These are phyloP conservation scores for Periconia sp. DNA, from an alignment of 2,329 filamentous ascomycete species.

Conservation along the genomic window DNA sequence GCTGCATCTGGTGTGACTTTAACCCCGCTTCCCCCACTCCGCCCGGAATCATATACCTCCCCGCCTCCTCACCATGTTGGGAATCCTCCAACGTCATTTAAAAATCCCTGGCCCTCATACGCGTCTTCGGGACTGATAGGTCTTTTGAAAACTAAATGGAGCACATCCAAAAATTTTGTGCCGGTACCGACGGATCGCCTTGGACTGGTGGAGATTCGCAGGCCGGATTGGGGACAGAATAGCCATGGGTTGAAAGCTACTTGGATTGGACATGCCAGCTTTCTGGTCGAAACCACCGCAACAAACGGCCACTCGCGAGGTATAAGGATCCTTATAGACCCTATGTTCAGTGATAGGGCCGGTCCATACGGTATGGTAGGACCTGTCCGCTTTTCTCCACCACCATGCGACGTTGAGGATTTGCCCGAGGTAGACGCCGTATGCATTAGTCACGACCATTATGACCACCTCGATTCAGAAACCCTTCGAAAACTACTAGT, in stretches of 20 bases:
- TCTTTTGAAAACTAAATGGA: slow-evolving; percentile 42
- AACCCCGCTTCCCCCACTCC: background rate
- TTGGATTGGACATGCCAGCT: slow-evolving; percentile 56
- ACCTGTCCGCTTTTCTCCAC: slow-evolving; percentile 55
- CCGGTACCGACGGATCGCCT: slow-evolving; percentile 47
- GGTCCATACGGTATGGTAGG: slow-evolving; percentile 51
- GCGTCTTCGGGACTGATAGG: slow-evolving; percentile 23
- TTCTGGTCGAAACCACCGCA: slow-evolving; percentile 48
- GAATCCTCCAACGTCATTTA: slow-evolving; percentile 48
- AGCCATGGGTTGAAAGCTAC: slow-evolving; percentile 47
- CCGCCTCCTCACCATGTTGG: slow-evolving; percentile 10
- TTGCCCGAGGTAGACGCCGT: slow-evolving; percentile 56
- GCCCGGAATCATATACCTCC: background rate
- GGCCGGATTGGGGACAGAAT: slow-evolving; percentile 43
- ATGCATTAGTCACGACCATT: slow-evolving; percentile 59
- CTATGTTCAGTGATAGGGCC: slow-evolving; percentile 55
- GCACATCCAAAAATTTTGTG: slow-evolving; percentile 46
- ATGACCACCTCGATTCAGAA: slow-evolving; percentile 56
- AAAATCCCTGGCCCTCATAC: slow-evolving; percentile 54
- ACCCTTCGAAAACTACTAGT: slow-evolving; percentile 48
- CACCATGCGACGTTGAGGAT: slow-evolving; percentile 53
- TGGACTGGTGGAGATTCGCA: slow-evolving; percentile 47
- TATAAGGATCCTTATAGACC: slow-evolving; percentile 54
- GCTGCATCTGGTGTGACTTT: slow-evolving; percentile 1
- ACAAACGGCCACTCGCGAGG: slow-evolving; percentile 35